phyloP scores from a whole-genome alignment of 2,329 filamentous ascomycete species.

The Fusarium sterilihyphosum region DNA sequence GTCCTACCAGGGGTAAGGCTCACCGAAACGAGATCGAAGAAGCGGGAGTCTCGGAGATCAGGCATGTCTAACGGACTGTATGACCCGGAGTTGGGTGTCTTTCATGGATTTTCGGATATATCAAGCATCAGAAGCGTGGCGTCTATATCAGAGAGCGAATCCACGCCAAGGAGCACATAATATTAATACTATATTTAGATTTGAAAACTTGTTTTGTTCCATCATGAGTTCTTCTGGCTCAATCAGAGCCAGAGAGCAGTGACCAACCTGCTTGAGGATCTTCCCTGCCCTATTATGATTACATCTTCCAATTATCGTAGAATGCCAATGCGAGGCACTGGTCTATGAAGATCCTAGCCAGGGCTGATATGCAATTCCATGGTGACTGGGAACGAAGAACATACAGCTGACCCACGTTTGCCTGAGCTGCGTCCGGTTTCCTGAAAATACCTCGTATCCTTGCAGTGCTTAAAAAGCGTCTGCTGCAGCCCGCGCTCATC shows the following conservation, averaged over 20 bases:
- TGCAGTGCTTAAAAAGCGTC: accelerated
- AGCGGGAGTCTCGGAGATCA: conserved; percentile 1
- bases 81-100: not conserved
- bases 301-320: not conserved
- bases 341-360: not conserved
- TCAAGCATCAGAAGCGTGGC: conserved; percentile 8
- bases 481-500: not conserved
- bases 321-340: not conserved
- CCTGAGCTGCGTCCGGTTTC: not conserved
- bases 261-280: not conserved
- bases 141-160: not conserved
- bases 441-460: accelerated
- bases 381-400: not conserved
- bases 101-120: conserved; percentile 15
- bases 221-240: accelerated
- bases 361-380: not conserved
- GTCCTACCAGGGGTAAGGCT: not conserved
- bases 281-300: accelerated
- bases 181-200: not conserved
- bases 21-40: not conserved
- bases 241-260: not conserved
- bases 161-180: not conserved
- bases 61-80: not conserved
- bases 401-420: not conserved
- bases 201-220: accelerated